phyloP scores from a whole-genome alignment of 257 asterid species.

The Solanum lycopersicoides region DNA sequence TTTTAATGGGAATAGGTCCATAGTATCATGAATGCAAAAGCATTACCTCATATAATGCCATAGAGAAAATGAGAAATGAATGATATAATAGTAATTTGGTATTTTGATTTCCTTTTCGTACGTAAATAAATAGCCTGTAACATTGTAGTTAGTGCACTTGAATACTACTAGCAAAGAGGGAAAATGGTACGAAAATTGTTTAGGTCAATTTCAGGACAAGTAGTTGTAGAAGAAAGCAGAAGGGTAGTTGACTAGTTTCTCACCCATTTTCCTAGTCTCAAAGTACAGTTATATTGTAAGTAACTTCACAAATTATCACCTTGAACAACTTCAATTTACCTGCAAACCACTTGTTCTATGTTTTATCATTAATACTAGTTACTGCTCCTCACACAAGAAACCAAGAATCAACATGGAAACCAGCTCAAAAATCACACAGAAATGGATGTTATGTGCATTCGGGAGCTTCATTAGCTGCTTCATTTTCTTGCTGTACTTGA shows the following conservation, averaged over 20 bases:
- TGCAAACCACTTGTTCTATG: not conserved
- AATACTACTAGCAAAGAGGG: not conserved
- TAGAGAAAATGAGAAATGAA: not conserved
- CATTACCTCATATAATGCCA: not conserved
- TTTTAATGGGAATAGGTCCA: not conserved
- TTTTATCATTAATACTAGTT: not conserved
- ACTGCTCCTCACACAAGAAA: not conserved
- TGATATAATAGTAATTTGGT: not conserved
- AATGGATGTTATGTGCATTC: not conserved
- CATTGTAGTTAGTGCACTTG: not conserved
- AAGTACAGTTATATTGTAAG: not conserved
- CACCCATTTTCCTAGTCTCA: not conserved
- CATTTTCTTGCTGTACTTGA: not conserved
- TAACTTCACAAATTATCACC: not conserved
- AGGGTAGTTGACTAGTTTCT: not conserved
- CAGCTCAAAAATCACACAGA: not conserved
- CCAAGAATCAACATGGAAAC: not conserved
- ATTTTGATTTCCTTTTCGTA: not conserved
- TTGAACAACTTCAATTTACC: not conserved
- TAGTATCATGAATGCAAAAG: not conserved
- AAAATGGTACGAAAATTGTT: not conserved
- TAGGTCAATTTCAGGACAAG: not conserved
- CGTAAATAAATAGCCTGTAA: not conserved
- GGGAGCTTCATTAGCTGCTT: constrained; percentile 1
- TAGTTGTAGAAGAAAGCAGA: not conserved